Percentiles rank a stretch among this genome's conserved stretches.
These are phyloP conservation scores for Gymnopilus junonius DNA, from an alignment of 768 basidiomycete species.

Conservation along the genomic window DNA sequence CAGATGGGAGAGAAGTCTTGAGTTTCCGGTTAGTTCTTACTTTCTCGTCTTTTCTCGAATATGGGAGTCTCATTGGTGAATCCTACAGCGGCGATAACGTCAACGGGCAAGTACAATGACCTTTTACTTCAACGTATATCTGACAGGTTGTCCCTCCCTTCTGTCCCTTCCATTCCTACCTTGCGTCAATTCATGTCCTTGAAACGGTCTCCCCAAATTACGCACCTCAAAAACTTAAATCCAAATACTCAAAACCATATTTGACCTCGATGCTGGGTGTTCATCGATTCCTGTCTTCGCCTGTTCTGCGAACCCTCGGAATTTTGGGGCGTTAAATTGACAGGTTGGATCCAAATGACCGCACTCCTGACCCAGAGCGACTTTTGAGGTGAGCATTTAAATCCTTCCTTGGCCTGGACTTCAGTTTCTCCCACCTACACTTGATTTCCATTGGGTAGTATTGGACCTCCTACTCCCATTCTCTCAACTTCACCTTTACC, in stretches of 20 bases:
- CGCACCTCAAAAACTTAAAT: conserved; percentile 6
- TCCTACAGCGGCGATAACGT: conserved; percentile 88
- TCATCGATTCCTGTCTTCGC: background rate
- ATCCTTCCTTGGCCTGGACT: background rate
- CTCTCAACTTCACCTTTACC: too few species aligned
- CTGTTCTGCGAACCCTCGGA: background rate
- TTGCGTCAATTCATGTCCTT: background rate
- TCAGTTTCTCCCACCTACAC: background rate
- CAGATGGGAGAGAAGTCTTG: conserved; percentile 67
- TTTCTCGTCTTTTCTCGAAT: conserved; percentile 1
- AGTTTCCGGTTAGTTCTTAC: conserved; percentile 77
- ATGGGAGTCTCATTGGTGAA: background rate
- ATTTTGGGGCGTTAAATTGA: background rate
- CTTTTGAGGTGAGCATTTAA: conserved; percentile 63
- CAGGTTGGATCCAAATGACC: conserved; percentile 74
- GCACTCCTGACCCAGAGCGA: conserved; percentile 89
- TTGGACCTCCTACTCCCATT: too few species aligned
- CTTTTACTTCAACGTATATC: conserved; percentile 8
- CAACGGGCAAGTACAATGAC: conserved; percentile 65
- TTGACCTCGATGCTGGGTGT: background rate
- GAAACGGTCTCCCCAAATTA: background rate
- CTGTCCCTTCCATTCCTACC: background rate
- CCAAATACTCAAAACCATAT: background rate
- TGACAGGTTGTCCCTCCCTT: conserved; percentile 16
- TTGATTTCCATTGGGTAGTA: background rate